phyloP scores from a whole-genome alignment of 257 asterid species.

The Schizonepeta tenuifolia region DNA sequence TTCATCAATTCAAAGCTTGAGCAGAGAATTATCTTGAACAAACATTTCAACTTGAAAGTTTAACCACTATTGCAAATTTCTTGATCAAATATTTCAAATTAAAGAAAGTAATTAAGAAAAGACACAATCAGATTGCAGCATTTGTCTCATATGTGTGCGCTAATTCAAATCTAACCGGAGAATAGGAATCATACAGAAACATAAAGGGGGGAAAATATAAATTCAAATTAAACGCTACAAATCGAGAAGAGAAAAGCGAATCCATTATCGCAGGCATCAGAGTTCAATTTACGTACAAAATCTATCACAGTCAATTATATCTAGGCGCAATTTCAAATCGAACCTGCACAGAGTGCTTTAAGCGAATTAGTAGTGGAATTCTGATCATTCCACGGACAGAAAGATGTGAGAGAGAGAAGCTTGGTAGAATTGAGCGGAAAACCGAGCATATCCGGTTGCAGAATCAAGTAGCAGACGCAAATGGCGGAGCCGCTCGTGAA shows the following conservation, averaged over 20 bases:
- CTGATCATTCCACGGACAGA: slow-evolving; percentile 45
- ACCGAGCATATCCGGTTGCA: slow-evolving; percentile 62
- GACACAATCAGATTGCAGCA: too few relatives aligned
- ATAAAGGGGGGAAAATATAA: neutral
- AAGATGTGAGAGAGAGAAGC: slow-evolving; percentile 58
- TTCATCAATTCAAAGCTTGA: neutral
- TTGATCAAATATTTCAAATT: neutral
- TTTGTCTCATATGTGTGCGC: neutral
- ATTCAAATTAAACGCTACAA: neutral
- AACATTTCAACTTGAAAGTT: neutral
- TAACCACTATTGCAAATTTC: too few relatives aligned
- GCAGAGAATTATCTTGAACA: neutral
- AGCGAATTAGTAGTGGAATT: slow-evolving; percentile 40
- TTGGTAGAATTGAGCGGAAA: slow-evolving; percentile 62
- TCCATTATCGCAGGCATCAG: neutral
- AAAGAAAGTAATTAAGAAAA: neutral
- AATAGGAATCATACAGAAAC: neutral
- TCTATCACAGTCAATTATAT: neutral
- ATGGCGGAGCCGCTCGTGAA: slow-evolving; percentile 47
- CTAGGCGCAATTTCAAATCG: neutral
- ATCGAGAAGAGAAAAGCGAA: neutral
- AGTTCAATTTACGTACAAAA: neutral
- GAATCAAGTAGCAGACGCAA: slow-evolving; percentile 72
- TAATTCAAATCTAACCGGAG: neutral
- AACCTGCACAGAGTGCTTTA: slow-evolving; percentile 64